A percentile compares a stretch with the other conserved stretches of the same genome.
Conservation (phyloP, 1,284 basidiomycete genomes). For the Trametes sp. region DNA sequence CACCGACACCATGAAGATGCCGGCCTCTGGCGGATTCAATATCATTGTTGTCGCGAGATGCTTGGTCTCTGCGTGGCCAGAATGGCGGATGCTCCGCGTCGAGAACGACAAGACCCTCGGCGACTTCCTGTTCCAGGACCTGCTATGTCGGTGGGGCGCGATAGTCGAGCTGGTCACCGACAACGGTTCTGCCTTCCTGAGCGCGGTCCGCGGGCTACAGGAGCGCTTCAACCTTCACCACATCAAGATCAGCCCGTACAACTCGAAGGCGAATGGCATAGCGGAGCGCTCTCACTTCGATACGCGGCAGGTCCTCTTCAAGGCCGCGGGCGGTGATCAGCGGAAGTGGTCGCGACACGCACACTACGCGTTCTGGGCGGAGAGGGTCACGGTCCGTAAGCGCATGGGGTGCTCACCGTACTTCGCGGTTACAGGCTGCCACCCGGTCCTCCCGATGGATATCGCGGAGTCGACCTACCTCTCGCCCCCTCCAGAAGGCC, state of each 20-base stretch:
- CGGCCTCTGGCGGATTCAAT: slow-evolving; percentile 22
- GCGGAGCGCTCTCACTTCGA: slow-evolving; percentile 48
- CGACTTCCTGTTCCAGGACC: slow-evolving; percentile 38
- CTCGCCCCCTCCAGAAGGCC: slow-evolving; percentile 24
- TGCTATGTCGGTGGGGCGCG: slow-evolving; percentile 35
- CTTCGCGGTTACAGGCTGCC: slow-evolving; percentile 43
- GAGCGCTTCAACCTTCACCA: slow-evolving; percentile 46
- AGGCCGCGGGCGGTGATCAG: slow-evolving; percentile 41
- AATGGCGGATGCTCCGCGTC: not conserved
- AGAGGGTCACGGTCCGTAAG: slow-evolving; percentile 42
- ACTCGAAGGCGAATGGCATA: slow-evolving; percentile 49
- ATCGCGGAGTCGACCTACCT: slow-evolving; percentile 48
- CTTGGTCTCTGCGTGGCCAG: not conserved
- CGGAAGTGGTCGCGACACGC: slow-evolving; percentile 39
- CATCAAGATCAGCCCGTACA: slow-evolving; percentile 53
- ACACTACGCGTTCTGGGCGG: slow-evolving; percentile 49
- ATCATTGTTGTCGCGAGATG: too few relatives aligned
- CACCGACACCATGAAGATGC: slow-evolving; percentile 44
- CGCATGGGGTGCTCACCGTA: too few relatives aligned
- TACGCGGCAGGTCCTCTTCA: too few relatives aligned
- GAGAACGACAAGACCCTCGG: slow-evolving; percentile 15
- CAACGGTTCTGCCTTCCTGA: slow-evolving; percentile 40
- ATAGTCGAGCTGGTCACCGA: slow-evolving; percentile 36
- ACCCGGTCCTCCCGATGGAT: slow-evolving; percentile 49
- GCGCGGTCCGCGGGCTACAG: slow-evolving; percentile 41